Evolutionary conservation across 2,329 filamentous ascomycete genomes (phyloP), one percentile per base, ranked within the genome.

Genomic region (Aspergillus calidoustus): DNA sequence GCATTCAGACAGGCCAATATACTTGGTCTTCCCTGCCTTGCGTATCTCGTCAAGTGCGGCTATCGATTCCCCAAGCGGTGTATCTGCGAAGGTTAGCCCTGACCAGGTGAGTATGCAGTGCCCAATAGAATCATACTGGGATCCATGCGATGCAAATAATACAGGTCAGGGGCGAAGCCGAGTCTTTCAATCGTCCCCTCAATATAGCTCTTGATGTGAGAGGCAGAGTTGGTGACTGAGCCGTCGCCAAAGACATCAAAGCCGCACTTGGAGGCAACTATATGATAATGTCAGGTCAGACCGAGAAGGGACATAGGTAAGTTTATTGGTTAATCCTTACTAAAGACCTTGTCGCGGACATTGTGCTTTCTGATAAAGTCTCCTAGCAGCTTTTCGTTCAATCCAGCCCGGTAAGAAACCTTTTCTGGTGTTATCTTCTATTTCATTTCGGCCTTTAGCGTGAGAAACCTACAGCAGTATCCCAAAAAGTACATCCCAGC

Each of bases 361-460:
- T 83, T 80, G 69, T 84, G 80, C 65, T 83, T 84, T 22, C 77
- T 68, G 61, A 83, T 82, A 62, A 83, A 84, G 38, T 83, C 80
- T 6, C 81, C 82, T 0, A 84, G 69, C 0, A 84, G 74, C 68
- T 81, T 82, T 57, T 84, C 82, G 53, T 84, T 83, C n/a, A 81
- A 75, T 41, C 81, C 81, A 1, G 76, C 76, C 66, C 73, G 67
- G 60, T 83, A 83, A 4, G 78, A 74, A 30, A 83, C 80, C 79
- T 82, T n/a, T n/a, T n/a, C n/a, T n/a, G n/a, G n/a, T n/a, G n/a
- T n/a, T n/a, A n/a, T n/a, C n/a, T n/a, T n/a, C n/a, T n/a, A n/a
- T n/a, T n/a, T n/a, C n/a, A n/a, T n/a, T n/a, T n/a, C n/a, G n/a
- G n/a, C n/a, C n/a, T n/a, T n/a, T n/a, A n/a, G n/a, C n/a, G n/a